Evolutionary conservation across 2,329 filamentous ascomycete genomes (phyloP).

Genomic region (Fusarium sp.): DNA sequence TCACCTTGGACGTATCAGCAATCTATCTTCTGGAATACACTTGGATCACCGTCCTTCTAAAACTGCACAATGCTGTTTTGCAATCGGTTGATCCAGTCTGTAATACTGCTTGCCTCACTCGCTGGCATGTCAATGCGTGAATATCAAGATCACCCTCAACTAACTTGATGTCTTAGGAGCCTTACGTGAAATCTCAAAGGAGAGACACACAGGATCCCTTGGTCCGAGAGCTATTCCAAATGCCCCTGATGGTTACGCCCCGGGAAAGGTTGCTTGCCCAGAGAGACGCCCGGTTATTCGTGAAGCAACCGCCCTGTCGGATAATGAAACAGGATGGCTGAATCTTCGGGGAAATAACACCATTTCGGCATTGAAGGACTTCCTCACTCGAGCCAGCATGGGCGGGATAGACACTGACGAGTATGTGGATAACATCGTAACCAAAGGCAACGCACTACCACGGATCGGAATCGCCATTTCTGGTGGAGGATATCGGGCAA

Average conservation of each 20-base stretch:
- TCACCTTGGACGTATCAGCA: no score
- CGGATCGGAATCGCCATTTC: conserved; percentile 76
- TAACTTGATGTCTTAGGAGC: not conserved
- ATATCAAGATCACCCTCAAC: no score
- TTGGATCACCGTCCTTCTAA: no score
- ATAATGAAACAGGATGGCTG: conserved; percentile 64
- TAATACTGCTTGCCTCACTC: not conserved
- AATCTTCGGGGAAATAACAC: conserved; percentile 72
- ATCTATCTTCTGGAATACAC: no score
- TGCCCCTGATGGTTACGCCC: conserved; percentile 24
- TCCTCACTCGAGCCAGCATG: conserved; percentile 75
- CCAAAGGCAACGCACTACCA: conserved; percentile 66
- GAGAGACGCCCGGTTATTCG: conserved; percentile 9
- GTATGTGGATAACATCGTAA: conserved; percentile 72
- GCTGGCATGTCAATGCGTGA: not conserved
- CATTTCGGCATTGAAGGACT: conserved; percentile 71
- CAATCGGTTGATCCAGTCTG: not conserved
- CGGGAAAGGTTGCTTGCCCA: conserved; percentile 14
- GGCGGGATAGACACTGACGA: conserved; percentile 71
- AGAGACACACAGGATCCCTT: not conserved
- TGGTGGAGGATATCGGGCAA: conserved; percentile 80
- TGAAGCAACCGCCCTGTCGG: conserved; percentile 7
- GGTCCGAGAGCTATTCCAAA: conserved; percentile 5
- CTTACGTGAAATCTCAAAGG: not conserved
- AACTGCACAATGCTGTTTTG: not conserved